phyloP scores from a whole-genome alignment of 176 grass and related monocot species.

The Triticum monococcum region DNA sequence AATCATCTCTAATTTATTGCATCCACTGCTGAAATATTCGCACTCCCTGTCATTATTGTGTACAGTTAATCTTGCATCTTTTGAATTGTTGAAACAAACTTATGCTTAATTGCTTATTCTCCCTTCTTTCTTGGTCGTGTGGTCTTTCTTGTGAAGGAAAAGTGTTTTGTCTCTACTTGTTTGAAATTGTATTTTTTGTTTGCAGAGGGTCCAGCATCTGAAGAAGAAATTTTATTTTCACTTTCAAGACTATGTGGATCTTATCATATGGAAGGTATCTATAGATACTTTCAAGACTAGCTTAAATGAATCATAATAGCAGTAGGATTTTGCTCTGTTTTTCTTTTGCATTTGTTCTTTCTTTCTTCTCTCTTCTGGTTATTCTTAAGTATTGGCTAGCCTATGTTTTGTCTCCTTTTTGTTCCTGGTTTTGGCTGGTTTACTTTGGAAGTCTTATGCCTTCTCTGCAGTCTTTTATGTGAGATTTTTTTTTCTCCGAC shows the following conservation, averaged over 20 bases:
- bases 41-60: not conserved
- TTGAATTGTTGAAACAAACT: constrained; percentile 14
- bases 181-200: constrained; percentile 45
- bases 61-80: not conserved
- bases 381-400: not conserved
- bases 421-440: not conserved
- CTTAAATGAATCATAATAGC: not conserved
- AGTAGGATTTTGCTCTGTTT: not conserved
- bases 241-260: constrained; percentile 96
- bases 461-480: not conserved
- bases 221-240: constrained; percentile 99
- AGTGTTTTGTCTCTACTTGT: not conserved
- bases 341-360: not conserved
- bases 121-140: not conserved
- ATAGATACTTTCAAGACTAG: not conserved
- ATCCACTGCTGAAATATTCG: not conserved
- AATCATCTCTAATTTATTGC: not conserved
- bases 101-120: not conserved
- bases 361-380: not conserved
- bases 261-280: constrained; percentile 96
- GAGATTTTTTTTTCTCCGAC: not conserved
- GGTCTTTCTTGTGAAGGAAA: constrained; percentile 8
- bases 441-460: not conserved
- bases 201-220: constrained; percentile 96
- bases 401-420: not conserved